Evolutionary conservation across 1,284 basidiomycete genomes (phyloP), one percentile per base, ranked within the genome.

Genomic region (Sparassis latifolia): DNA sequence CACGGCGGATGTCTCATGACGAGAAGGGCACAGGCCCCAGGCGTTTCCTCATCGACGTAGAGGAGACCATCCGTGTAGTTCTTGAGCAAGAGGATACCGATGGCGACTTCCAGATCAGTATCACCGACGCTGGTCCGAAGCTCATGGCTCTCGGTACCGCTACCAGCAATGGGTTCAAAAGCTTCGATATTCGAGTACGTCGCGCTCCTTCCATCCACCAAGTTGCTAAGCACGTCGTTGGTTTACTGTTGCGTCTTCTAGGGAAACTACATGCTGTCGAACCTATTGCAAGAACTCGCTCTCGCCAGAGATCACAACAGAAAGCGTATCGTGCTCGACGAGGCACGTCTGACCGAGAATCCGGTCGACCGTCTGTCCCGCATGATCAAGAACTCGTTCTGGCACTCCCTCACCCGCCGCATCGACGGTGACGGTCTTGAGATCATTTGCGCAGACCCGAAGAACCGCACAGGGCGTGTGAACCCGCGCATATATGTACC

Each of bases 71-170:
- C 67, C 85, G 94, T 44, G 84, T 97, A 53, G 85, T 99, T 4
- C 84, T 99, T 33, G 93, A 97, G 67, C 97, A 99, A 66, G 96
- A 99, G 66, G 96, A 99, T 68, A 98, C 96, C 3, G 94, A 99
- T 59, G 89, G 89, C 44, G 93, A 99, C 70, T 94, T 95, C 66
- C 88, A 97, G 72, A 98, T 99, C 63, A 94, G 91, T 58, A 84
- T 98, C 63, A 95, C 91, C 27, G 96, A 99, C 67, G 92, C 92
- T 53, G 96, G 96, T 4, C 97, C 96, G 9, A 99, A 99, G 74
- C 80, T 97, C 62, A 87, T 99, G 76, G 84, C 92, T 0, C 79
- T 99, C 51, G 96, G 97, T 27, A 99, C 97, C 0, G 94, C 93
- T 3, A 93, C 92, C 30, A 95, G 92, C 68, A 98, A 99, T 70